Conservation (phyloP, 2,329 filamentous ascomycete species). For the Trichoderma arundinaceum region DNA sequence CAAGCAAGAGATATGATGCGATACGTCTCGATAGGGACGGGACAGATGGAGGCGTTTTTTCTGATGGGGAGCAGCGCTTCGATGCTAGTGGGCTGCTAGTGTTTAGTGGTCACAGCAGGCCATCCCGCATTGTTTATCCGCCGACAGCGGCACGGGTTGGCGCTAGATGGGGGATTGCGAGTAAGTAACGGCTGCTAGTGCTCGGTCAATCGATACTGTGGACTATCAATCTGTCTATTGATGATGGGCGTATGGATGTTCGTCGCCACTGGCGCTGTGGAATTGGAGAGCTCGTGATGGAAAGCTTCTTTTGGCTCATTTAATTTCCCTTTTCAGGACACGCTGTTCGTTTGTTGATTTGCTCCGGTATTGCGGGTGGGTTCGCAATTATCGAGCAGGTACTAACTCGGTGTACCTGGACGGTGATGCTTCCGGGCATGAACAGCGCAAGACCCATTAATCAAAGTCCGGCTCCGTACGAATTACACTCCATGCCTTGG, state of each 20-base stretch:
- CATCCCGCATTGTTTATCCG: constrained; percentile 12
- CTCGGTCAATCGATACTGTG: too few relatives aligned
- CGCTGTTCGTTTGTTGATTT: neutral
- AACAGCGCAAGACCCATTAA: constrained; percentile 8
- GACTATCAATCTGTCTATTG: neutral
- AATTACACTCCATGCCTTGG: neutral
- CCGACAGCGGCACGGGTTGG: constrained; percentile 3
- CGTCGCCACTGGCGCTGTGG: constrained; percentile 7
- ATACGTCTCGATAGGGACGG: neutral
- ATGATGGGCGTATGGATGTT: neutral
- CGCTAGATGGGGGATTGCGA: neutral
- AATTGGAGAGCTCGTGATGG: neutral
- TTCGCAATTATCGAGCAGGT: neutral
- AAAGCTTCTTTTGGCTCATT: neutral
- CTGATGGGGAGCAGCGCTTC: neutral
- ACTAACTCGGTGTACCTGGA: constrained; percentile 17
- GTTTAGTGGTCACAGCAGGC: neutral
- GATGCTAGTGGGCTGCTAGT: neutral
- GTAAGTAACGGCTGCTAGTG: too few relatives aligned
- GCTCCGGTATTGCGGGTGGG: neutral
- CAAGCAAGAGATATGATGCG: too few relatives aligned
- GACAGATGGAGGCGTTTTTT: neutral
- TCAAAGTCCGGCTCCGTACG: constrained; percentile 3
- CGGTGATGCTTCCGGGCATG: constrained; percentile 13
- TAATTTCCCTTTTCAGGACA: constrained; percentile 8